Percentiles rank a stretch among this genome's conserved stretches.
Conservation (phyloP, 148 eudicot species). For the Rhododendron williamsianum region DNA sequence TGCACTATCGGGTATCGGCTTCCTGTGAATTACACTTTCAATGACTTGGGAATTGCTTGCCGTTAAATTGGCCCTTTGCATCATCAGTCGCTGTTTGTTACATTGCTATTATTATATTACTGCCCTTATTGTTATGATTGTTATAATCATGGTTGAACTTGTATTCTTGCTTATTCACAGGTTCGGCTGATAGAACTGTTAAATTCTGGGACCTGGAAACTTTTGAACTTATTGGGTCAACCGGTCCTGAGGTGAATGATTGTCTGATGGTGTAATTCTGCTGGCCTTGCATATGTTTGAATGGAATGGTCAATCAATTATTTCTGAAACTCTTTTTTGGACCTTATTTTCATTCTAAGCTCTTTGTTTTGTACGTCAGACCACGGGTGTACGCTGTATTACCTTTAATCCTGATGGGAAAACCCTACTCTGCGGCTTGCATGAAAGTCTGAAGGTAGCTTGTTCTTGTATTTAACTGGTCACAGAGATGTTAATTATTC, state of each 20-base stretch:
- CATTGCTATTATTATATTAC: background rate
- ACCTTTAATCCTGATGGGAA: constrained; percentile 95
- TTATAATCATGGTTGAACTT: background rate
- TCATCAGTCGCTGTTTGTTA: background rate
- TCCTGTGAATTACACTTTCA: background rate
- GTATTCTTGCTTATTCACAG: constrained; percentile 29
- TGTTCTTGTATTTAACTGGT: constrained; percentile 8
- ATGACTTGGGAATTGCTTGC: background rate
- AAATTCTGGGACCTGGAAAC: constrained; percentile 99
- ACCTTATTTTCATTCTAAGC: constrained; percentile 3
- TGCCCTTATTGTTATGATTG: background rate
- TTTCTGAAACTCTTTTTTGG: constrained; percentile 7
- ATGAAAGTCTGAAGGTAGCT: constrained; percentile 83
- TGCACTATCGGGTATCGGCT: background rate
- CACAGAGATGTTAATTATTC: background rate
- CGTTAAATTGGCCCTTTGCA: background rate
- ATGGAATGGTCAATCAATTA: background rate
- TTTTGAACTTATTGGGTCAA: constrained; percentile 93
- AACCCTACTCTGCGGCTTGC: constrained; percentile 87
- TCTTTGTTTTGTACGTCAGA: constrained; percentile 34
- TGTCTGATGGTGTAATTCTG: constrained; percentile 8
- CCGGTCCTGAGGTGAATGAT: constrained; percentile 84
- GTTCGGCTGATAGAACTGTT: constrained; percentile 89
- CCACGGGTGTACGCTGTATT: constrained; percentile 89
- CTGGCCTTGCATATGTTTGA: constrained; percentile 1